Base-by-base conservation (phyloP, 257 asterid species). In the Fraxinus anomala region DNA sequence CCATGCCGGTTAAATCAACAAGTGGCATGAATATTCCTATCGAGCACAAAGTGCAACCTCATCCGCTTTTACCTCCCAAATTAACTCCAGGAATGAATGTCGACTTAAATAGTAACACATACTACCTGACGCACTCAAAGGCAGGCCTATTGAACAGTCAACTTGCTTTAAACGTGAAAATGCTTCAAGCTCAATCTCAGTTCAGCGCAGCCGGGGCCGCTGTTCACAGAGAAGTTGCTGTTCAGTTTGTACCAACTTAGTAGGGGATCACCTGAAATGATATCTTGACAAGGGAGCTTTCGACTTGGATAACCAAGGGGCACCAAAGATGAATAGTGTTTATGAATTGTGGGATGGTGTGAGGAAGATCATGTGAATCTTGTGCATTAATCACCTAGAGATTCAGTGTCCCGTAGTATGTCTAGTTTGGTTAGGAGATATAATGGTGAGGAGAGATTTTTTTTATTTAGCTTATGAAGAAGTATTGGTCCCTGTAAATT, bases 131-230 rank as follows among this genome's bases (percentile, higher is more conserved):
- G 4, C 87, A 87, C 10, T 81, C 83, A 17, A 87, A 87, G 61
- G 82, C 85, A 1, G 68, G 49, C 39, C 88, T 80, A 14, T 23
- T 81, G 39, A 80, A 72, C 70, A 75, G 83, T 77, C 87, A 81
- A 70, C 80, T 87, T 3, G 84, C 80, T 1, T 54, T 87, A 0
- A 87, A 87, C 40, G 89, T 86, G 19, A 87, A 85, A 73, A 67
- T 87, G 77, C 79, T 87, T 36, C 88, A 87, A 68, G 91, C 91
- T 59, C 89, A 85, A 70, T 71, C 78, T 2, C 87, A 85, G 82
- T 84, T 82, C 66, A 87, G 87, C 14, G 84, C 83, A 13, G 81
- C 76, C 11, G 84, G 82, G 4, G 77, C 85, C 13, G 89, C 85
- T 34, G 87, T 82, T 33, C 87, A 72, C 33, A 71, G 89, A 30